Percentiles rank a stretch among this genome's conserved stretches.
phyloP scores from a whole-genome alignment of 2,329 filamentous ascomycete genomes.

The Sporothrix brasiliensis region DNA sequence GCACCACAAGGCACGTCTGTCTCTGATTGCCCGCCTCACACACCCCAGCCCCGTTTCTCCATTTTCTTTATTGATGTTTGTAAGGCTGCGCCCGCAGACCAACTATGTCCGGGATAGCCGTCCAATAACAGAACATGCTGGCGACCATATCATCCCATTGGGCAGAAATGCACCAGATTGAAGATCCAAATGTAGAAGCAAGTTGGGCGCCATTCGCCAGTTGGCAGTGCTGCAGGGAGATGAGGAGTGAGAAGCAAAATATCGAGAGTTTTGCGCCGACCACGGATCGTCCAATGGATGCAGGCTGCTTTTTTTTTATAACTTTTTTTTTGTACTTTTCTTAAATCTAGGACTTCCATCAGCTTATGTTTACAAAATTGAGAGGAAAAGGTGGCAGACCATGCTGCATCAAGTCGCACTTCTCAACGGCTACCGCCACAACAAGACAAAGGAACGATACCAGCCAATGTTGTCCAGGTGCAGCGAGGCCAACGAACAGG shows the following conservation, averaged over 20 bases:
- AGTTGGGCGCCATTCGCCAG: slow-evolving; percentile 32
- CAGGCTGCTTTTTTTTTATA: background rate
- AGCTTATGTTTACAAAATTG: background rate
- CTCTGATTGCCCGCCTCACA: slow-evolving; percentile 35
- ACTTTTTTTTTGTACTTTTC: background rate
- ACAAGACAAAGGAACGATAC: background rate
- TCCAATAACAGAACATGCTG: slow-evolving; percentile 29
- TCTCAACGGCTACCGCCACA: background rate
- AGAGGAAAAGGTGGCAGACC: background rate
- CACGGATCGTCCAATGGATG: background rate
- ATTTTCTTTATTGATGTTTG: slow-evolving; percentile 14
- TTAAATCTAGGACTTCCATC: background rate
- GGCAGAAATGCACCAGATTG: slow-evolving; percentile 34
- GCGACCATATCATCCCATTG: slow-evolving; percentile 32
- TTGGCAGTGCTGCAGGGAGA: slow-evolving; percentile 14
- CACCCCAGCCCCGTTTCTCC: background rate
- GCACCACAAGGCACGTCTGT: slow-evolving; percentile 17
- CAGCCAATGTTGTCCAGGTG: background rate
- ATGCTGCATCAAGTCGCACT: background rate
- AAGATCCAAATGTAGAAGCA: background rate
- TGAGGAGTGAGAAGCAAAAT: slow-evolving; percentile 14
- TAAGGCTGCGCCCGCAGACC: slow-evolving; percentile 32
- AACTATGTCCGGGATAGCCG: background rate
- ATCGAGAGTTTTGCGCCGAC: background rate
- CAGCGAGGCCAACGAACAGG: background rate